Percentiles rank a stretch among this genome's conserved stretches.
phyloP scores from a whole-genome alignment of 164 flowering plant species.

The Aristolochia fimbriata region DNA sequence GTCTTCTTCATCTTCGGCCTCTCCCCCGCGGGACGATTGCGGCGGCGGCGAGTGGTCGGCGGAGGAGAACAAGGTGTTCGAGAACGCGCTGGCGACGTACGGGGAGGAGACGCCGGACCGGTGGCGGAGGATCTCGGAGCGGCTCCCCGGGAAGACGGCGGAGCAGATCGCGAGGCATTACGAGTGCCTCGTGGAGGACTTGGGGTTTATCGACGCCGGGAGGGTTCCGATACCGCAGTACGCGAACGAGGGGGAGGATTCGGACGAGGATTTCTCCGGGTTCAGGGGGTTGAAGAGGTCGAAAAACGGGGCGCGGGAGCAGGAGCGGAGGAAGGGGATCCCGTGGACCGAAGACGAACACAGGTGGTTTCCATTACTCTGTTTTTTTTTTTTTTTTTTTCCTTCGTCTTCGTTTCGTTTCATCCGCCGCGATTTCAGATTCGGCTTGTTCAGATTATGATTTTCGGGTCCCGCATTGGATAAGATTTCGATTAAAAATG shows the following conservation, averaged over 20 bases:
- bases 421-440: background rate
- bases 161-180: slow-evolving; percentile 22
- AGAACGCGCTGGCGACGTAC: slow-evolving; percentile 18
- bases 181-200: slow-evolving; percentile 19
- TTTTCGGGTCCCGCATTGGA: too few species aligned
- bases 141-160: slow-evolving; percentile 22
- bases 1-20: background rate
- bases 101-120: slow-evolving; percentile 8
- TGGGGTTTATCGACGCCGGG: slow-evolving; percentile 22
- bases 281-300: background rate
- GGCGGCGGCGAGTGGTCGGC: slow-evolving; percentile 25
- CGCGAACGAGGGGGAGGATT: background rate
- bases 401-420: too few species aligned
- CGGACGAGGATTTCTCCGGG: background rate
- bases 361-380: slow-evolving; percentile 9
- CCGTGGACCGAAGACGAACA: slow-evolving; percentile 39
- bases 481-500: too few species aligned
- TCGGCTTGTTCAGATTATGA: background rate
- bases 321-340: slow-evolving; percentile 8
- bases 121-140: slow-evolving; percentile 17
- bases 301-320: background rate
- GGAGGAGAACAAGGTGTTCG: slow-evolving; percentile 31
- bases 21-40: background rate
- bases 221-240: slow-evolving; percentile 13
- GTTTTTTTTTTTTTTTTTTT: background rate